A percentile compares a stretch with the other conserved stretches of the same genome.
Evolutionary conservation across 1,139 yeast species (phyloP).

Genomic region (Diutina catenulata): DNA sequence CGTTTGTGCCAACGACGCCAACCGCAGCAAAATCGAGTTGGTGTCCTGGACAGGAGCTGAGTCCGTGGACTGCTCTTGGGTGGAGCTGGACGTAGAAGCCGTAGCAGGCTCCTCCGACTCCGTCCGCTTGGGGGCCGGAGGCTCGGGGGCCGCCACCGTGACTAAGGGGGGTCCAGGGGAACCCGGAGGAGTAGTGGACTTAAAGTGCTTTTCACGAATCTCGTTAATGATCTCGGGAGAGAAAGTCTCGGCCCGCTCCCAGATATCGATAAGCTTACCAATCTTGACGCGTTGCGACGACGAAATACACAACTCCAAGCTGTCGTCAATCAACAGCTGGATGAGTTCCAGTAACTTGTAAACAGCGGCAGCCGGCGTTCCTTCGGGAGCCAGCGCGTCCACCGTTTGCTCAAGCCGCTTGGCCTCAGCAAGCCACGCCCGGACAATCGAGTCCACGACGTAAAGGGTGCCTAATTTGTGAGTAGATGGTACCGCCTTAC

Average conservation of each 20-base stretch:
- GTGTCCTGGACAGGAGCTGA: constrained; percentile 29
- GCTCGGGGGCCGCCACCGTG: constrained; percentile 7
- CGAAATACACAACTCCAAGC: constrained; percentile 40
- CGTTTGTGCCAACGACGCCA: constrained; percentile 39
- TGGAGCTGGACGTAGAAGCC: constrained; percentile 13
- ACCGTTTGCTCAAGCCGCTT: constrained; percentile 38
- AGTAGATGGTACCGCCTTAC: constrained; percentile 63
- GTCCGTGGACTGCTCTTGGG: no score
- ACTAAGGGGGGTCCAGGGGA: constrained; percentile 27
- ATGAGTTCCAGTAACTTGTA: constrained; percentile 46
- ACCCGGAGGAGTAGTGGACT: constrained; percentile 46
- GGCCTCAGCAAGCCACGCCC: constrained; percentile 75
- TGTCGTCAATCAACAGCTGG: constrained; percentile 47
- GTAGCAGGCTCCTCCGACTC: constrained; percentile 10
- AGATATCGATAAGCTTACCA: constrained; percentile 75
- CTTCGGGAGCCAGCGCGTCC: constrained; percentile 43
- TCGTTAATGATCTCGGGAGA: constrained; percentile 39
- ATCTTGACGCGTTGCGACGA: constrained; percentile 57
- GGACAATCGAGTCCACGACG: constrained; percentile 83
- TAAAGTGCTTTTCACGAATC: constrained; percentile 50
- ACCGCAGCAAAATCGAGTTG: constrained; percentile 51
- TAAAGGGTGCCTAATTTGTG: constrained; percentile 88
- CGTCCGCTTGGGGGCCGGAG: constrained; percentile 9
- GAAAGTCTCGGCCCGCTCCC: constrained; percentile 85
- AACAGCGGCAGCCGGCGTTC: constrained; percentile 68